These are phyloP conservation scores for Exophiala phaeomuriformis DNA, from an alignment of 2,329 filamentous ascomycete species.

Conservation along the genomic window DNA sequence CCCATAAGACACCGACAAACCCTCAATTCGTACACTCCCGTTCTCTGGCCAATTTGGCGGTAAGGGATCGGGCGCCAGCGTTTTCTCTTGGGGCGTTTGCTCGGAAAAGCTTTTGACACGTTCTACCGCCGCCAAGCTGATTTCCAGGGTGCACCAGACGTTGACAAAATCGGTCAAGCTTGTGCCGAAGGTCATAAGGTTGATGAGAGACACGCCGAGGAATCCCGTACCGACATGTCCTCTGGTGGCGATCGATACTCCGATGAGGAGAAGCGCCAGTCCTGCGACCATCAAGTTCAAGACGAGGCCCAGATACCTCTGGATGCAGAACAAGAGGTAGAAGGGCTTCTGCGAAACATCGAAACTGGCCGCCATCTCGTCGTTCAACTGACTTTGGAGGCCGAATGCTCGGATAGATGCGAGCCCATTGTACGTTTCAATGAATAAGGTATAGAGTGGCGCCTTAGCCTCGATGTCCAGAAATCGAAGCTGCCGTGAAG, in stretches of 20 bases:
- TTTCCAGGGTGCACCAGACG: slow-evolving; percentile 53
- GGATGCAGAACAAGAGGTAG: slow-evolving; percentile 51
- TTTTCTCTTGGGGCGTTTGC: slow-evolving; percentile 25
- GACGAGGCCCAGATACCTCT: slow-evolving; percentile 51
- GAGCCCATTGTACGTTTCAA: slow-evolving; percentile 33
- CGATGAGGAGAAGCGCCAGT: slow-evolving; percentile 44
- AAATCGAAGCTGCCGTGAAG: slow-evolving; percentile 53
- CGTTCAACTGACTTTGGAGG: slow-evolving; percentile 36
- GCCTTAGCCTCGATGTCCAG: slow-evolving; percentile 57
- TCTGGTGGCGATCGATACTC: slow-evolving; percentile 42
- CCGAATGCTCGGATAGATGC: slow-evolving; percentile 26
- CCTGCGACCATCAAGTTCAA: slow-evolving; percentile 46
- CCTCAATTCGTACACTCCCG: slow-evolving; percentile 25
- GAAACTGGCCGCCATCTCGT: slow-evolving; percentile 39
- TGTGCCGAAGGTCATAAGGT: slow-evolving; percentile 48
- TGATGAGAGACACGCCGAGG: slow-evolving; percentile 48
- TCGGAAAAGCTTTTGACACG: slow-evolving; percentile 51
- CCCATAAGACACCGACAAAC: slow-evolving; percentile 22
- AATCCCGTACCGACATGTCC: slow-evolving; percentile 43
- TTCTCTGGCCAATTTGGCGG: slow-evolving; percentile 25
- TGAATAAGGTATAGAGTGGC: slow-evolving; percentile 52
- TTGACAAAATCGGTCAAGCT: slow-evolving; percentile 46
- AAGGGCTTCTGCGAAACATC: slow-evolving; percentile 51
- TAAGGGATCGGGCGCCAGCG: not conserved
- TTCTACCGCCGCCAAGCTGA: slow-evolving; percentile 50